phyloP scores from a whole-genome alignment of 176 grass and related monocot species.

The Oryza nivara region DNA sequence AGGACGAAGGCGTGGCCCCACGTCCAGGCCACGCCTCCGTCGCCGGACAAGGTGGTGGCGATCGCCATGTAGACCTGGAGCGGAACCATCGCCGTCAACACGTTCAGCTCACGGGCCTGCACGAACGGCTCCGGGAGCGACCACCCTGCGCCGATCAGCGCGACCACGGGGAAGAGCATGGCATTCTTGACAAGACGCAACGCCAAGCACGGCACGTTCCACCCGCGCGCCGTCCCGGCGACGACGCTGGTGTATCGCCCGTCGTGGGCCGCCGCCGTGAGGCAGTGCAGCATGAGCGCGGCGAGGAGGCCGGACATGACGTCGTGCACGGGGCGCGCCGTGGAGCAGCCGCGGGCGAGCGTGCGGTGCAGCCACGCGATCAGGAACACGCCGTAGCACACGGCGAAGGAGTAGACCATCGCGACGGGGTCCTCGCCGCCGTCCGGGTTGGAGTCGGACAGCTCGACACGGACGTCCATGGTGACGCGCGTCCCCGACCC shows the following conservation, averaged over 20 bases:
- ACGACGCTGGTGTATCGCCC: slow-evolving; percentile 69
- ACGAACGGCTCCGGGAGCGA: slow-evolving; percentile 95
- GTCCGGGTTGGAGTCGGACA: slow-evolving; percentile 71
- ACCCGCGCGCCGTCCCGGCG: slow-evolving; percentile 61
- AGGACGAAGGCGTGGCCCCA: slow-evolving; percentile 85
- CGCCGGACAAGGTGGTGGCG: slow-evolving; percentile 69
- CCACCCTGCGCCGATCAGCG: slow-evolving; percentile 94
- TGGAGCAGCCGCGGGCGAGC: slow-evolving; percentile 67
- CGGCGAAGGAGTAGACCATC: slow-evolving; percentile 60
- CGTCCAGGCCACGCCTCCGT: slow-evolving; percentile 62
- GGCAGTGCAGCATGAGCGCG: slow-evolving; percentile 70
- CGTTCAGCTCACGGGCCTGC: slow-evolving; percentile 85
- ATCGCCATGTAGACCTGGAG: slow-evolving; percentile 88
- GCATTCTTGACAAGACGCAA: slow-evolving; percentile 88
- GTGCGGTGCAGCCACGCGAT: slow-evolving; percentile 72
- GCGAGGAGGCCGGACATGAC: slow-evolving; percentile 87
- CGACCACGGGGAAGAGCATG: slow-evolving; percentile 83
- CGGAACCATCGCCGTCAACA: slow-evolving; percentile 85
- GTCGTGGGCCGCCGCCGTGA: slow-evolving; percentile 84
- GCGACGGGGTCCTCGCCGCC: slow-evolving; percentile 57
- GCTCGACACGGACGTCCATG: slow-evolving; percentile 79
- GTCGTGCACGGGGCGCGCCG: slow-evolving; percentile 81
- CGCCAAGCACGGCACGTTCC: slow-evolving; percentile 86
- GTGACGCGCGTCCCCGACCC: slow-evolving; percentile 48
- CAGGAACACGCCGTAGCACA: slow-evolving; percentile 72